A percentile compares a stretch with the other conserved stretches of the same genome.
phyloP scores from a whole-genome alignment of 139 green algal species.

The Chlorella vulgaris region DNA sequence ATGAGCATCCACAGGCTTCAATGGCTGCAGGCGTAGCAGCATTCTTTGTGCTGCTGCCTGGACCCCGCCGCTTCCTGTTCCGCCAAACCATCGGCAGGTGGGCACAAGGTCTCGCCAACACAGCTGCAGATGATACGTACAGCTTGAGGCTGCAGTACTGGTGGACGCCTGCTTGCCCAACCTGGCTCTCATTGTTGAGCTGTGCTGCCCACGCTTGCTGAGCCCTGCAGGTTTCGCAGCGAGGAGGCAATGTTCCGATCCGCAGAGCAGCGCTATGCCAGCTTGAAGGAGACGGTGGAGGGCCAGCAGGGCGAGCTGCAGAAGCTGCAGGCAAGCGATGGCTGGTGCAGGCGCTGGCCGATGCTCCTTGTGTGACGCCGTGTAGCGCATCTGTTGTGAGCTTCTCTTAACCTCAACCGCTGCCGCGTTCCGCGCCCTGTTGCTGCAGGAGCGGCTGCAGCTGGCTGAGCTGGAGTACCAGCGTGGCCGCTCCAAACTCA shows the following conservation, averaged over 20 bases:
- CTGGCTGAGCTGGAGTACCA: slow-evolving; percentile 44
- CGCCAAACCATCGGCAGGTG: slow-evolving; percentile 28
- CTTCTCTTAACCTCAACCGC: no score
- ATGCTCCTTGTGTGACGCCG: no score
- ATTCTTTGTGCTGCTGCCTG: slow-evolving; percentile 31
- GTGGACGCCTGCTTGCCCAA: background rate
- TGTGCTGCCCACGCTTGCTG: background rate
- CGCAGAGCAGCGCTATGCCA: slow-evolving; percentile 13
- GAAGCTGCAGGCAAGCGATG: slow-evolving; percentile 35
- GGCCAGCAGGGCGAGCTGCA: slow-evolving; percentile 29
- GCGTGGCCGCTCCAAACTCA: slow-evolving; percentile 39
- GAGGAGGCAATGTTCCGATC: slow-evolving; percentile 32
- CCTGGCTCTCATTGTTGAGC: background rate
- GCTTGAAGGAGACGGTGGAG: slow-evolving; percentile 27
- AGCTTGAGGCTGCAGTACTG: no score
- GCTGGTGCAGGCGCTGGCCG: background rate
- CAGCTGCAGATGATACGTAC: background rate
- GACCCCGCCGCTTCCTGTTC: slow-evolving; percentile 37
- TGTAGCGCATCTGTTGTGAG: no score
- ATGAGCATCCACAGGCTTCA: slow-evolving; percentile 31
- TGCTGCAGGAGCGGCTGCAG: slow-evolving; percentile 30
- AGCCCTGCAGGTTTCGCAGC: slow-evolving; percentile 2
- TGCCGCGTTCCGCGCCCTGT: background rate
- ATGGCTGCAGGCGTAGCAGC: background rate
- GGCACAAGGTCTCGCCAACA: background rate